These are phyloP conservation scores for Myxozyma udenii DNA, from an alignment of 805 yeast genomes.

Conservation along the genomic window DNA sequence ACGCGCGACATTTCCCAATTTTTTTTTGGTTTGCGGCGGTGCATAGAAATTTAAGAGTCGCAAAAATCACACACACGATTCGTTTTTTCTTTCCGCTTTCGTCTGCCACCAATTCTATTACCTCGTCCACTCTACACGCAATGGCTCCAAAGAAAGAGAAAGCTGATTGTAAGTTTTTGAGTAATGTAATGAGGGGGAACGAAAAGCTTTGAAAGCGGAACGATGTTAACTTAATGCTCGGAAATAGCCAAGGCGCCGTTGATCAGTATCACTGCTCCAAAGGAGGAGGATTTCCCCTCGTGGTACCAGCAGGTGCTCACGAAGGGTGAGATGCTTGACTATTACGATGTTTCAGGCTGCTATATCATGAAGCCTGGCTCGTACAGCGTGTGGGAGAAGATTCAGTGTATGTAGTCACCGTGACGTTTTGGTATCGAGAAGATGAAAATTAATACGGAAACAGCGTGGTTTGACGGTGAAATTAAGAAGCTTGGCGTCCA, in stretches of 20 bases:
- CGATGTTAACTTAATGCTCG: not conserved
- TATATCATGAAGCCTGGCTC: slow-evolving; percentile 96
- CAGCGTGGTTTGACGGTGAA: slow-evolving; percentile 68
- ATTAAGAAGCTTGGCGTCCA: slow-evolving; percentile 89
- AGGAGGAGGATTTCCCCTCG: slow-evolving; percentile 84
- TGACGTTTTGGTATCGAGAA: not conserved
- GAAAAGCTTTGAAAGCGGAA: not conserved
- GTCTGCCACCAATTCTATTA: too few relatives aligned
- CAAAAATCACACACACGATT: not conserved
- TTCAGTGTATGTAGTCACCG: slow-evolving; percentile 47
- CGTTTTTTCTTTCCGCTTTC: too few relatives aligned
- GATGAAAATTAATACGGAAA: not conserved
- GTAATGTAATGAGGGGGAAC: not conserved
- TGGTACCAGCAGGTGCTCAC: slow-evolving; percentile 97
- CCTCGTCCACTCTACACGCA: too few relatives aligned
- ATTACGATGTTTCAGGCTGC: slow-evolving; percentile 98
- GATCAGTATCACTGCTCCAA: slow-evolving; percentile 94
- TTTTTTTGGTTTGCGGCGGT: slow-evolving; percentile 4
- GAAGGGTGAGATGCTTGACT: slow-evolving; percentile 97
- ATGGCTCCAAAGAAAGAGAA: slow-evolving; percentile 21
- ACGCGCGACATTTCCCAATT: slow-evolving; percentile 8
- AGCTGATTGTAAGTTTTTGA: slow-evolving; percentile 12
- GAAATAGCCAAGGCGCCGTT: slow-evolving; percentile 46
- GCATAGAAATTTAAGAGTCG: not conserved
- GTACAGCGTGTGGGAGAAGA: slow-evolving; percentile 88